Conservation (phyloP, 148 eudicot species). For the Vaccinium corymbosum region DNA sequence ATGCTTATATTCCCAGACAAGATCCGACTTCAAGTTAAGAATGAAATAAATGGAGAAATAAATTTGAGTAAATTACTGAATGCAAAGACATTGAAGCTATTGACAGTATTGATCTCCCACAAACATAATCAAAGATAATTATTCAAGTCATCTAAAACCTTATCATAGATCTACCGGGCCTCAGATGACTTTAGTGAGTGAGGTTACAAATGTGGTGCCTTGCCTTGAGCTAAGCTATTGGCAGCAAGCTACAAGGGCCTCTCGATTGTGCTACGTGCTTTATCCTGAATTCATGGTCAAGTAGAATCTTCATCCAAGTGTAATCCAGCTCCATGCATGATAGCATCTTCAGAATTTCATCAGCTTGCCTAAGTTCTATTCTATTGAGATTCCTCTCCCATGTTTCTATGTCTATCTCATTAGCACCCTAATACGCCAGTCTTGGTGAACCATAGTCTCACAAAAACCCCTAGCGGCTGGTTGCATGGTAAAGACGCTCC, state of each 20-base stretch:
- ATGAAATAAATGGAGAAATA: neutral
- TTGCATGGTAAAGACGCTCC: neutral
- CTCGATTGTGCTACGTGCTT: neutral
- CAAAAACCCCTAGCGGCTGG: neutral
- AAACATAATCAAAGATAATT: neutral
- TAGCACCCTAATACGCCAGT: neutral
- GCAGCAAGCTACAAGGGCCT: neutral
- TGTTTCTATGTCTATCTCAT: neutral
- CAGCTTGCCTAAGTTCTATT: too few species aligned
- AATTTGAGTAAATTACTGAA: neutral
- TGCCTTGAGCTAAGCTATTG: neutral
- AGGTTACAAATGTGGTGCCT: neutral
- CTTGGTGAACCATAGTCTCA: neutral
- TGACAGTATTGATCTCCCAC: neutral
- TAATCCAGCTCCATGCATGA: neutral
- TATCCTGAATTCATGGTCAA: neutral
- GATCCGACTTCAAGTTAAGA: neutral
- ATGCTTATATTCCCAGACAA: neutral
- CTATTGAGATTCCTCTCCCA: neutral
- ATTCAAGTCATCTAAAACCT: neutral
- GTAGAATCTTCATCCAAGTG: neutral
- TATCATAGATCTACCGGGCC: neutral
- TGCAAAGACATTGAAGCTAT: neutral
- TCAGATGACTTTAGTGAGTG: neutral
- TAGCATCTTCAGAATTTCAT: neutral